Percentiles rank a stretch among this genome's conserved stretches.
Evolutionary conservation across 2,329 filamentous ascomycete genomes (phyloP).

Genomic region (Thielaviopsis euricoi): DNA sequence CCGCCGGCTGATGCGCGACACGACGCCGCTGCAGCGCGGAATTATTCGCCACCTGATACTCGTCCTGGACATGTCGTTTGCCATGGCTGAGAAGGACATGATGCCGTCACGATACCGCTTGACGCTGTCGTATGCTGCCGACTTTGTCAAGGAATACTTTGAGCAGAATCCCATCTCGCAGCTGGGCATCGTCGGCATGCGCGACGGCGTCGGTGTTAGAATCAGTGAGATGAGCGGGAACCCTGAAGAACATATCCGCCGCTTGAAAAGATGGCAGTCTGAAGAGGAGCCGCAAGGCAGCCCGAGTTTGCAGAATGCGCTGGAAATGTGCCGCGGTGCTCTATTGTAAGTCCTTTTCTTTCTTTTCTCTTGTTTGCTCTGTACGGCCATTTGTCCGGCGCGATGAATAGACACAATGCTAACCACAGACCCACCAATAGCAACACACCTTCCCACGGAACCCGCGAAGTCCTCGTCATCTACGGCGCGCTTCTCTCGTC

Average conservation of each 20-base stretch:
- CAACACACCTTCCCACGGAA: constrained; percentile 84
- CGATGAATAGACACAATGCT: too few species aligned
- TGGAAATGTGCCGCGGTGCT: constrained; percentile 85
- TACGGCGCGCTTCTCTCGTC: constrained; percentile 81
- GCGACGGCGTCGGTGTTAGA: constrained; percentile 72
- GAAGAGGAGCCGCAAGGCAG: constrained; percentile 54
- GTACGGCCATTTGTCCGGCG: too few species aligned
- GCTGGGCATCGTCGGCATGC: constrained; percentile 81
- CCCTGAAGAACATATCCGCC: constrained; percentile 70
- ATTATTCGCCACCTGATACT: constrained; percentile 95
- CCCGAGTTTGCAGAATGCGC: constrained; percentile 77
- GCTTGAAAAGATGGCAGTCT: constrained; percentile 46
- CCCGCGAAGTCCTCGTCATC: constrained; percentile 78
- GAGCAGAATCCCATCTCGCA: constrained; percentile 98
- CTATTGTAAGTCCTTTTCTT: constrained; percentile 47
- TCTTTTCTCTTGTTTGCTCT: too few species aligned
- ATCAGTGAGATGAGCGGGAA: constrained; percentile 87
- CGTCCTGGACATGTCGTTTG: constrained; percentile 78
- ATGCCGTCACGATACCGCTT: constrained; percentile 75
- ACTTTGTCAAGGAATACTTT: constrained; percentile 89
- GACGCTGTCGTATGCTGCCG: constrained; percentile 63
- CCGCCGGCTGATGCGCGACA: constrained; percentile 59
- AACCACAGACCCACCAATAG: constrained; percentile 28
- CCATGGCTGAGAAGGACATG: constrained; percentile 91
- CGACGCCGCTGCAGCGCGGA: constrained; percentile 83